phyloP scores from a whole-genome alignment of 129 eudicot species.

The Artemisia annua region DNA sequence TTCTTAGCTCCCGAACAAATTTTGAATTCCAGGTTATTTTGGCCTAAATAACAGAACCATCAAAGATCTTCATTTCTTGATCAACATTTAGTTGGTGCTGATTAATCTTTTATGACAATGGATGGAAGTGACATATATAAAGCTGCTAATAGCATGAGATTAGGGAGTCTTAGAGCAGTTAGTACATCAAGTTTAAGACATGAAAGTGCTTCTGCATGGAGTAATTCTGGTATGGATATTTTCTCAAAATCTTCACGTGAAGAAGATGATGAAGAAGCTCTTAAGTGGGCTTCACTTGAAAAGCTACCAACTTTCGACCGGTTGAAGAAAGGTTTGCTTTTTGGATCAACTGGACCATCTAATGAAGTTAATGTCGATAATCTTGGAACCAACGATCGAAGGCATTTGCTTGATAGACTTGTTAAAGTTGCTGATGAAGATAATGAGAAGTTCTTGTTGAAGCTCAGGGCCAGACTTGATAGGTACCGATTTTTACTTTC shows the following conservation, averaged over 20 bases:
- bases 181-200: conserved; percentile 48
- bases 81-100: conserved; percentile 26
- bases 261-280: conserved; percentile 88
- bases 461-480: conserved; percentile 60
- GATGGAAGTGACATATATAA: conserved; percentile 41
- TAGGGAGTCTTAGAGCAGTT: conserved; percentile 39
- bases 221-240: conserved; percentile 49
- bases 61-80: background rate
- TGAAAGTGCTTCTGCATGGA: conserved; percentile 56
- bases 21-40: too few relatives aligned
- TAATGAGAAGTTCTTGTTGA: conserved; percentile 74
- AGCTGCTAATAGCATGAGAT: conserved; percentile 37
- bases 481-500: conserved; percentile 32
- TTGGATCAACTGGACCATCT: conserved; percentile 57
- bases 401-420: conserved; percentile 60
- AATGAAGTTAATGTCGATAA: conserved; percentile 57
- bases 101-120: conserved; percentile 26
- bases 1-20: background rate
- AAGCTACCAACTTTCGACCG: conserved; percentile 82
- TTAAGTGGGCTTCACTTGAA: conserved; percentile 95
- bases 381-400: conserved; percentile 59
- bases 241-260: conserved; percentile 55
- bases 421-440: conserved; percentile 72
- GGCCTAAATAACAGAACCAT: background rate
- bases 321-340: conserved; percentile 59